Evolutionary conservation across 1,284 basidiomycete genomes (phyloP).

Genomic region (Melampsora americana): DNA sequence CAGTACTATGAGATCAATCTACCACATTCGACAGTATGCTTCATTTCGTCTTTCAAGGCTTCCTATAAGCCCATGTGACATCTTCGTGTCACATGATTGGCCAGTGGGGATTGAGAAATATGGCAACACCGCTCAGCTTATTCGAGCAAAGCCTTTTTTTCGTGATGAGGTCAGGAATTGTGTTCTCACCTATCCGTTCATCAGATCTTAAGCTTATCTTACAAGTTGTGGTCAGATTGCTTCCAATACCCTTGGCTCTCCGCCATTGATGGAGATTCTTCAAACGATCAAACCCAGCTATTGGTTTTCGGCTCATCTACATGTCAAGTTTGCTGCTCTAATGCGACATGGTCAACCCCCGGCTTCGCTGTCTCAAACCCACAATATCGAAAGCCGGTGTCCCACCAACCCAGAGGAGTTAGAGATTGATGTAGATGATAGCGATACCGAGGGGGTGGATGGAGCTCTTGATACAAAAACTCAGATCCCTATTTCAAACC

Average conservation of each 20-base stretch:
- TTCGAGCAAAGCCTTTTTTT: constrained; percentile 79
- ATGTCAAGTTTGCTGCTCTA: constrained; percentile 74
- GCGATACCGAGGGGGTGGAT: constrained; percentile 12
- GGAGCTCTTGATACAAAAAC: background rate
- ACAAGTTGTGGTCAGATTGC: constrained; percentile 56
- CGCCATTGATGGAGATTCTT: constrained; percentile 77
- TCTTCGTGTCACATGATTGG: constrained; percentile 97
- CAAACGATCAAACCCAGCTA: constrained; percentile 71
- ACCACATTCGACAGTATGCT: constrained; percentile 85
- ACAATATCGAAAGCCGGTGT: constrained; percentile 40
- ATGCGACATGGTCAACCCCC: constrained; percentile 58
- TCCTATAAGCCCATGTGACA: constrained; percentile 58
- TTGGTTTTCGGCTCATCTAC: constrained; percentile 96
- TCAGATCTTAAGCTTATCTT: background rate
- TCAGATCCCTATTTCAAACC: constrained; percentile 31
- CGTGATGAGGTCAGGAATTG: constrained; percentile 61
- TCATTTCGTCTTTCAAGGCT: constrained; percentile 60
- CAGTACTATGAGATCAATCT: constrained; percentile 73
- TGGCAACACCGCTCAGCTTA: constrained; percentile 67
- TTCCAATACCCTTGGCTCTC: constrained; percentile 74
- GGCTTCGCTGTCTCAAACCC: background rate
- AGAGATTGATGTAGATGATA: constrained; percentile 61
- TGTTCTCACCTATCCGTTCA: background rate
- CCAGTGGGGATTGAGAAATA: constrained; percentile 78
- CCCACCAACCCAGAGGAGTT: constrained; percentile 63